Evolutionary conservation across 1,284 basidiomycete genomes (phyloP).

Genomic region (Puccinia hordei): DNA sequence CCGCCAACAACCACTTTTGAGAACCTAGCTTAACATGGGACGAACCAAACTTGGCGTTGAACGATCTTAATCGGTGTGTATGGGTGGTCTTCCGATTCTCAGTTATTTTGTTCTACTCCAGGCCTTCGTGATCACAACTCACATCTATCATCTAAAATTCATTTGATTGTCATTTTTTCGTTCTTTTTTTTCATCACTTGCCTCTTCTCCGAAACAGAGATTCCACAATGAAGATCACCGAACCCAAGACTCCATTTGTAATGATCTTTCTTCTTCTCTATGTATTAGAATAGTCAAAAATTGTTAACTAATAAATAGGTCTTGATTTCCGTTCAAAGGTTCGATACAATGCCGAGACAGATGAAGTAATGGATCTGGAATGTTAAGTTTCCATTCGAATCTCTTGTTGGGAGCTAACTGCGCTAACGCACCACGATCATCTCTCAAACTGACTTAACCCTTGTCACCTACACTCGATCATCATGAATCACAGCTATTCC

Average conservation of each 20-base stretch:
- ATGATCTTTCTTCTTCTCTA: neutral
- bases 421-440: neutral
- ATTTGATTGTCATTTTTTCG: neutral
- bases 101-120: neutral
- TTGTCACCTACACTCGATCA: neutral
- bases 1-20: no score
- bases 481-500: slow-evolving; percentile 34
- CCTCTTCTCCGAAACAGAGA: slow-evolving; percentile 12
- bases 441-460: neutral
- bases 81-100: neutral
- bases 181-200: no score
- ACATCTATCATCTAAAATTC: neutral
- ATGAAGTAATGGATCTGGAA: slow-evolving; percentile 50
- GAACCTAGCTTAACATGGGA: slow-evolving; percentile 49
- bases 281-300: neutral
- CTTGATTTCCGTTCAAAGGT: slow-evolving; percentile 13
- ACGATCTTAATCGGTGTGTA: slow-evolving; percentile 45
- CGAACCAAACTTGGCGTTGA: slow-evolving; percentile 49
- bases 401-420: no score
- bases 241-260: slow-evolving; percentile 50
- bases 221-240: slow-evolving; percentile 50
- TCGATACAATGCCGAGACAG: slow-evolving; percentile 47
- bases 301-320: neutral
- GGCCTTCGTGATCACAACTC: neutral
- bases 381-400: slow-evolving; percentile 1